Base-by-base conservation (phyloP, 352 stramenopile genomes). In the Phytophthora aleatoria region DNA sequence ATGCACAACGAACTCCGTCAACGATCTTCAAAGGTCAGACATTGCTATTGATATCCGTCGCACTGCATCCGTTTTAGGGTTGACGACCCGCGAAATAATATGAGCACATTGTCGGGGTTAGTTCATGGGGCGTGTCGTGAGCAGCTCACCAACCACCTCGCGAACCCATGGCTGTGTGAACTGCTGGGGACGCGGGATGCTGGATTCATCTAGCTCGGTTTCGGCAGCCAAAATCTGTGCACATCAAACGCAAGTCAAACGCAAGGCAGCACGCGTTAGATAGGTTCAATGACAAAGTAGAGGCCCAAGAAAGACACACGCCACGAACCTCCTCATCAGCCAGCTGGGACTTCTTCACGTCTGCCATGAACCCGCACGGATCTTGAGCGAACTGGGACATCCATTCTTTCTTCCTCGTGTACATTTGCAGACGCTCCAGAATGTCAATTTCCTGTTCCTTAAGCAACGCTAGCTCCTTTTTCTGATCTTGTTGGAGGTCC, bases 121-220 rank as follows among this genome's bases (percentile, higher is more conserved):
- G 43, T 72, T 71, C 3, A 45, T 50, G 2, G 65, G 33, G 24
- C 65, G 61, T 44, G 65, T 67, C 27, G 69, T 74, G 26, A 74
- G 61, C 31, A 74, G 49, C 26, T 77, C 65, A 0, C 57, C 38
- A 44, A 77, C 61, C 12, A 72, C 66, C 26, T 74, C 81, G 9
- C 81, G 80, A 57, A 91, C 82, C 84, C 84, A 92, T 3, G 82
- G 80, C 64, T 92, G 84, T 20, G 71, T 71, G 54, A 92, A 92
- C 54, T 90, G 74, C 15, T 89, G 74, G 5, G 82, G 53, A 41
- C 79, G 74, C 0, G 82, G 84, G 11, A 90, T 65, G 39, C 54
- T 76, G 45, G 81, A 78, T 59, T 92, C 84, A 54, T 92, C 82
- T 6, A 80, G 74, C 61, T 88, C 81, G 6, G 74, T 73, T 49